Evolutionary conservation across 1,139 yeast genomes (phyloP), one percentile per base, ranked within the genome.

Genomic region (Kurtzmaniella quercitrusa): DNA sequence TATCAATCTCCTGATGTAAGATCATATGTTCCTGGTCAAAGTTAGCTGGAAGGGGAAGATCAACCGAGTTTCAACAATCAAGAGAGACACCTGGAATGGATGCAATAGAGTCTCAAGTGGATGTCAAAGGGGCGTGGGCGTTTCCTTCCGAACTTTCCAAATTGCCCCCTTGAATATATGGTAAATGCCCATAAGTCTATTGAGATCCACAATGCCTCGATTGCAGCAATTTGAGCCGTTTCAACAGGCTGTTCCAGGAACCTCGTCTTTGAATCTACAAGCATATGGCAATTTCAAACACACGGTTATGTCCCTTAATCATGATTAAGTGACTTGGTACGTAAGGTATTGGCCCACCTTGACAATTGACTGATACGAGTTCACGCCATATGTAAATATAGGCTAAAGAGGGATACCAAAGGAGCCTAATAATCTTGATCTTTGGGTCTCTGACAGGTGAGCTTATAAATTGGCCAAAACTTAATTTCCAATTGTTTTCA

Each of bases 21-120:
- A 39, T 59, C 64, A 2, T 62, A 59, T 41, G 52, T 62, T 39
- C 66, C 66, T 1, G 66, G 66, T 7, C 66, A 62, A 44, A 51
- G n/a, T n/a, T n/a, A n/a, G n/a, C n/a, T n/a, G n/a, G n/a, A 44
- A 15, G 65, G 65, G 1, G 59, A 51, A 37, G 56, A 55, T 33
- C 66, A 62, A 41, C 66, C 66, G 4, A 62, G 58, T 46, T 49
- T n/a, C n/a, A n/a, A n/a, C n/a, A n/a, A n/a, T n/a, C n/a, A 10
- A 54, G 66, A 43, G 66, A 65, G 2, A 65, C 65, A 3, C 66
- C 66, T 1, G 66, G 61, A 52, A 61, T 62, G 42, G 66, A 62
- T 54, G 60, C 58, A 15, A 44, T 62, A 37, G 66, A 62, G 46
- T 65, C 55, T 3, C 65, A 55, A 41, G 45, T 56, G 14, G 53